These are phyloP conservation scores for Trapa incisa DNA, from an alignment of 345 rosid genomes.

Conservation along the genomic window DNA sequence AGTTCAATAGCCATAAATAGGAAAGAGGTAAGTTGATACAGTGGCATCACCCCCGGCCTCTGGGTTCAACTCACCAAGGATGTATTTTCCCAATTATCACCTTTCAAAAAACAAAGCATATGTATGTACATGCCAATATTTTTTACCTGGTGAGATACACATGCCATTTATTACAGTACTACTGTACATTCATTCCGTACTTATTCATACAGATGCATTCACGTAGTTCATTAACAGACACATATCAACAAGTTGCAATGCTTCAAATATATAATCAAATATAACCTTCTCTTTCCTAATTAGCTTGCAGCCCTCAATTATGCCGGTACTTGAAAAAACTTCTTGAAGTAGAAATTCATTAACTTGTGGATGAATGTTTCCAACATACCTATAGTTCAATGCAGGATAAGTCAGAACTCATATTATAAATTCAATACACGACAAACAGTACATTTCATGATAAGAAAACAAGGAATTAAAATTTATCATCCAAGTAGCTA, in stretches of 20 bases:
- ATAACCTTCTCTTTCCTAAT: constrained; percentile 57
- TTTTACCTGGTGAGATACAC: too few species aligned
- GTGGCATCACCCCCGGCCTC: too few species aligned
- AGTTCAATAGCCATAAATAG: too few species aligned
- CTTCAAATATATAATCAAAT: constrained; percentile 2
- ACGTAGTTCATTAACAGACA: neutral
- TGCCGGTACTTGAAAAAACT: constrained; percentile 56
- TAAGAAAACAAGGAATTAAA: neutral
- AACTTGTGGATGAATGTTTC: constrained; percentile 62
- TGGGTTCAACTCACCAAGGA: too few species aligned
- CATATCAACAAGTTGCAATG: neutral
- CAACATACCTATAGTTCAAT: constrained; percentile 39
- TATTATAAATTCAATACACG: neutral
- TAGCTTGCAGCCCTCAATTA: constrained; percentile 61
- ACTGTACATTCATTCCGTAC: neutral
- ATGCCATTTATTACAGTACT: too few species aligned
- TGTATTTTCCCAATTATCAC: too few species aligned
- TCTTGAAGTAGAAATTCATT: constrained; percentile 55
- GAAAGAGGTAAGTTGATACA: too few species aligned
- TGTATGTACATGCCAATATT: too few species aligned
- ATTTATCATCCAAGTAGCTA: neutral
- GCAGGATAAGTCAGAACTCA: neutral
- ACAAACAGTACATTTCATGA: neutral
- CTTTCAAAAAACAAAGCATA: too few species aligned
- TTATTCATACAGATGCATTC: neutral